A percentile compares a stretch with the other conserved stretches of the same genome.
These are phyloP conservation scores for Calcarisporium arbuscula DNA, from an alignment of 2,329 filamentous ascomycete species.

Conservation along the genomic window DNA sequence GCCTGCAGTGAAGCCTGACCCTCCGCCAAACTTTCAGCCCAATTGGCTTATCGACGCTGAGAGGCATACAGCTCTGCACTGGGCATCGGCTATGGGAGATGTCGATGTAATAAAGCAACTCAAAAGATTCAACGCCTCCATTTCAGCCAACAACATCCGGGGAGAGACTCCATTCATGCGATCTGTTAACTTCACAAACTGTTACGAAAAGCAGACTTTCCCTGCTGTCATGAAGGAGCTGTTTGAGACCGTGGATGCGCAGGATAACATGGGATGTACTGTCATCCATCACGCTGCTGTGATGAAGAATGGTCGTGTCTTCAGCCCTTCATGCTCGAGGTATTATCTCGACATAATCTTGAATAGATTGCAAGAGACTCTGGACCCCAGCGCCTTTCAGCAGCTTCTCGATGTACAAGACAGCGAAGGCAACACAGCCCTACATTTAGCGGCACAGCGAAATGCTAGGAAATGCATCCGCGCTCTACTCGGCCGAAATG, in stretches of 20 bases:
- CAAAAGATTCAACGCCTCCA: conserved; percentile 69
- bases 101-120: conserved; percentile 85
- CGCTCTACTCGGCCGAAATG: conserved; percentile 70
- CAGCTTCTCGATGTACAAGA: conserved; percentile 77
- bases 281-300: conserved; percentile 93
- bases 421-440: conserved; percentile 79
- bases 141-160: conserved; percentile 62
- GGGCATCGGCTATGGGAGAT: conserved; percentile 97
- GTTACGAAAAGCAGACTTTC: conserved; percentile 89
- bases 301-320: conserved; percentile 72
- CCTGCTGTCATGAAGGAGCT: conserved; percentile 77
- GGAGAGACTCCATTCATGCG: conserved; percentile 93
- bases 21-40: conserved; percentile 79
- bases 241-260: conserved; percentile 70
- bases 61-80: conserved; percentile 88
- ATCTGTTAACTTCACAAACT: conserved; percentile 93
- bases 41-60: conserved; percentile 92
- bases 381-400: conserved; percentile 70
- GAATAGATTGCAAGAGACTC: conserved; percentile 75
- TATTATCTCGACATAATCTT: conserved; percentile 93
- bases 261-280: conserved; percentile 76
- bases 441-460: conserved; percentile 68
- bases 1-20: conserved; percentile 64
- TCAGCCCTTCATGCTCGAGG: conserved; percentile 80
- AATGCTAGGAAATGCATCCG: conserved; percentile 88